phyloP scores from a whole-genome alignment of 345 rosid genomes.

The Hypericum perforatum region DNA sequence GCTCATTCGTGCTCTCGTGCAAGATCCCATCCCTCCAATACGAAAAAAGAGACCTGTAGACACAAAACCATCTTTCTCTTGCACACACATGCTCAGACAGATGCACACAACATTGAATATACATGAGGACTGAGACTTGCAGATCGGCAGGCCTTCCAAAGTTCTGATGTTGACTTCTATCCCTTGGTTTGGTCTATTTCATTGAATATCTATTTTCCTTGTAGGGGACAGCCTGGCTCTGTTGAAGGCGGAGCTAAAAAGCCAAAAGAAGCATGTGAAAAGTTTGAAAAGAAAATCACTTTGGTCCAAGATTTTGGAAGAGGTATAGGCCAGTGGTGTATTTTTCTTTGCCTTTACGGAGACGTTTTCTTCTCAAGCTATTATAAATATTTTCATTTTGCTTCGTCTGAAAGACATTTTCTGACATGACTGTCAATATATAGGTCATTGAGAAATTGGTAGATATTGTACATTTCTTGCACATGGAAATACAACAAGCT shows the following conservation, averaged over 20 bases:
- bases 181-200: background rate
- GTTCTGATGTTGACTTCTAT: background rate
- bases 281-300: slow-evolving; percentile 89
- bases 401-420: background rate
- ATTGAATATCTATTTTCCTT: slow-evolving; percentile 11
- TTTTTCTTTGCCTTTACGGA: background rate
- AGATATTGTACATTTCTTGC: slow-evolving; percentile 87
- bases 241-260: slow-evolving; percentile 83
- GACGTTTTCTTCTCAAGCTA: background rate
- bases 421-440: background rate
- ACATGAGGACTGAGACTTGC: too few species aligned
- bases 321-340: slow-evolving; percentile 34
- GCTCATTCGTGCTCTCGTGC: too few species aligned
- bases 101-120: too few species aligned
- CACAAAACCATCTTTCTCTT: too few species aligned
- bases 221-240: slow-evolving; percentile 80
- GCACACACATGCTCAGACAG: too few species aligned
- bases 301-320: slow-evolving; percentile 94
- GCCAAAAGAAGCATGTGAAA: slow-evolving; percentile 83
- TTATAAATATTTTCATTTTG: background rate
- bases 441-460: slow-evolving; percentile 98
- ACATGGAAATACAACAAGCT: slow-evolving; percentile 82
- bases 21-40: too few species aligned
- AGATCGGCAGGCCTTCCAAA: too few species aligned
- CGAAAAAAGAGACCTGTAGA: too few species aligned